Conservation (phyloP, 2,329 filamentous ascomycete genomes). For the Paramyrothecium roridum region DNA sequence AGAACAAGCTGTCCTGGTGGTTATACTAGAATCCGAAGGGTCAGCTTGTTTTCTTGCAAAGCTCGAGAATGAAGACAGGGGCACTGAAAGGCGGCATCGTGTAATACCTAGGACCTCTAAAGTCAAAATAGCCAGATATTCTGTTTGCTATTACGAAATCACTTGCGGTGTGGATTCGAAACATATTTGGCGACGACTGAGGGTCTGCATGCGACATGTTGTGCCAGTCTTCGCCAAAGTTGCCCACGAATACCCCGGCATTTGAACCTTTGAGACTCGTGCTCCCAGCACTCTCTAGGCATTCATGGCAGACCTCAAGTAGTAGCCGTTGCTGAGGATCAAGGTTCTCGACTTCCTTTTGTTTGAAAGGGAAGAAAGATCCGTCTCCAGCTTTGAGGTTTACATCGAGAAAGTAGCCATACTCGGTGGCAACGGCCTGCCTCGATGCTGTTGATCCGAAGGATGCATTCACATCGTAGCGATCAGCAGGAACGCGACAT, state of each 20-base stretch:
- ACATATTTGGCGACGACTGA: conserved; percentile 1
- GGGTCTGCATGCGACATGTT: conserved; percentile 1
- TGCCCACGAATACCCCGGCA: conserved; percentile 7
- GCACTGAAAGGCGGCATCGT: not conserved
- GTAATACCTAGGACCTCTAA: conserved; percentile 7
- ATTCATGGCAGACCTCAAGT: conserved; percentile 26
- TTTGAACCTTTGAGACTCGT: conserved; percentile 4
- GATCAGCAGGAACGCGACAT: conserved; percentile 18
- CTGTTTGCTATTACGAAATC: conserved; percentile 18
- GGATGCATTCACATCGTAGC: conserved; percentile 22
- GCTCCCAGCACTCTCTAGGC: conserved; percentile 9
- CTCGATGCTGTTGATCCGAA: conserved; percentile 7
- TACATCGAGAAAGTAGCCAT: conserved; percentile 21
- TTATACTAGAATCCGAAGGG: not conserved
- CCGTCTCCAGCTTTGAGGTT: conserved; percentile 5
- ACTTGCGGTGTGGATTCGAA: conserved; percentile 10
- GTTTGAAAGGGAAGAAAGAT: not conserved
- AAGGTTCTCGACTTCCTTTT: not conserved
- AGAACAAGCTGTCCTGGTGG: conserved; percentile 28
- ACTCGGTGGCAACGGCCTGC: conserved; percentile 8
- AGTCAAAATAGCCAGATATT: conserved; percentile 12
- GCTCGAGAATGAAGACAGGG: not conserved
- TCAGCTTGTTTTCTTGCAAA: not conserved
- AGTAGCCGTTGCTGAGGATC: conserved; percentile 28
- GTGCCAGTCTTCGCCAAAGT: conserved; percentile 7